Base-by-base conservation (phyloP, 2,329 filamentous ascomycete species). In the Magnaporthiopsis incrustans region DNA sequence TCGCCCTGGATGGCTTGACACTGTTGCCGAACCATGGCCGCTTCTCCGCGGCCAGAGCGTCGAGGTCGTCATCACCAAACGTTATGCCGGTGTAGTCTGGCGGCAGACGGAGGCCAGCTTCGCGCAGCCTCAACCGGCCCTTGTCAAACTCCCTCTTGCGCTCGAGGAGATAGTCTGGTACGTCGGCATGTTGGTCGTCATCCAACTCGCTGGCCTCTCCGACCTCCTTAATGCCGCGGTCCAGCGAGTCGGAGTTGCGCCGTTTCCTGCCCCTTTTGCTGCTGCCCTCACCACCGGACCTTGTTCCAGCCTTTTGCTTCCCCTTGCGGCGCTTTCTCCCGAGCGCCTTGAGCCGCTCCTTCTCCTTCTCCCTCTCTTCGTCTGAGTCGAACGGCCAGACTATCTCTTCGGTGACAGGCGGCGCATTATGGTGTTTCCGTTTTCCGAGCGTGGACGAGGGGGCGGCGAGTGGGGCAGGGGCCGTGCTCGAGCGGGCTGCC, bases 41-140 rank as follows among this genome's bases (percentile, higher is more conserved):
- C 73, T 93, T 88, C 63, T 82, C 78, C n/a, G 22, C 7, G 27
- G 7, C 18, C 50, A 5, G 30, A 12, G 0, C 72, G 65, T 30
- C 72, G 66, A 32, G 64, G 58, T 85, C 78, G 66, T 84, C 85
- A 38, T 92, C 90, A 0, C 88, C 90, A 68, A 97, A 93, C 12
- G 89, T 81, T 22, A 97, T 80, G 60, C 88, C 87, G 1, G 87
- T 83, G 71, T 89, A 96, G 61, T 85, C 83, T 0, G 95, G 95
- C 0, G 95, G 92, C 2, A 96, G 74, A 67, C 85, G 87, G 58
- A 97, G 77, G 0, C 89, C 91, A 7, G 84, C 85, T 64, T 89
- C 84, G 65, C 86, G 85, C 60, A 92, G 77, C 33, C 74, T 74
- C 50, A 85, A 79, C 60, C 77, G 78, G n/a, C 82, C 79, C 59